Evolutionary conservation across 345 rosid species (phyloP).

Genomic region (Salix dunnii): DNA sequence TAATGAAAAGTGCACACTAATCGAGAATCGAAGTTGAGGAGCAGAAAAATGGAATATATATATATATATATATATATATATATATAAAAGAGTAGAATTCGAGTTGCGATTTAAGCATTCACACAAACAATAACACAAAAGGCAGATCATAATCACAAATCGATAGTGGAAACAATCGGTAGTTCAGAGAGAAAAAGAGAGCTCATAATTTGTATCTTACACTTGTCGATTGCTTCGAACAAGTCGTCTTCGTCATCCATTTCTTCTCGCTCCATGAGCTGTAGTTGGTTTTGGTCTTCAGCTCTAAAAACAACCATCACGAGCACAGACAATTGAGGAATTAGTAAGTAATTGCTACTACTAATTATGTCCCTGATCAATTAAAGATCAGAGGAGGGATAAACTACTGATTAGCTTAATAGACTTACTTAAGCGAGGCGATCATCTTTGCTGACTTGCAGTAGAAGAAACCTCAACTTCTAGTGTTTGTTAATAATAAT

Average conservation of each 20-base stretch:
- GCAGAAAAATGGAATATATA: not conserved
- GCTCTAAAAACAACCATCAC: slow-evolving; percentile 36
- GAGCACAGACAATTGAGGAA: not conserved
- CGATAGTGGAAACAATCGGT: not conserved
- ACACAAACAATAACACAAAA: not conserved
- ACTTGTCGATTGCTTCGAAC: slow-evolving; percentile 74
- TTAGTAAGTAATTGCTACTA: not conserved
- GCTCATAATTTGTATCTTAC: slow-evolving; percentile 26
- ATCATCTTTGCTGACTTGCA: slow-evolving; percentile 45
- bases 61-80: too few species aligned
- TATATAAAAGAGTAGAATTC: not conserved
- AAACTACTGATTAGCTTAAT: not conserved
- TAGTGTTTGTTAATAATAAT: not conserved
- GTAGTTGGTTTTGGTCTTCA: slow-evolving; percentile 62
- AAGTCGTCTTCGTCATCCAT: slow-evolving; percentile 65
- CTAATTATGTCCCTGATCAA: not conserved
- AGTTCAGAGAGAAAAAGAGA: not conserved
- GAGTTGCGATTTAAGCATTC: not conserved
- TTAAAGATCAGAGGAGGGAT: not conserved
- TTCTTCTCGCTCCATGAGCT: slow-evolving; percentile 70
- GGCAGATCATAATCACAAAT: not conserved
- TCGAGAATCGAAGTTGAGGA: not conserved
- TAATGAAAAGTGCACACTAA: not conserved
- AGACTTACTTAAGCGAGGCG: slow-evolving; percentile 65
- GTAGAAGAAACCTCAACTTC: slow-evolving; percentile 8